Evolutionary conservation across 306 rosid species (phyloP), one percentile per base, ranked within the genome.

Genomic region (Mimosa bimucronata): DNA sequence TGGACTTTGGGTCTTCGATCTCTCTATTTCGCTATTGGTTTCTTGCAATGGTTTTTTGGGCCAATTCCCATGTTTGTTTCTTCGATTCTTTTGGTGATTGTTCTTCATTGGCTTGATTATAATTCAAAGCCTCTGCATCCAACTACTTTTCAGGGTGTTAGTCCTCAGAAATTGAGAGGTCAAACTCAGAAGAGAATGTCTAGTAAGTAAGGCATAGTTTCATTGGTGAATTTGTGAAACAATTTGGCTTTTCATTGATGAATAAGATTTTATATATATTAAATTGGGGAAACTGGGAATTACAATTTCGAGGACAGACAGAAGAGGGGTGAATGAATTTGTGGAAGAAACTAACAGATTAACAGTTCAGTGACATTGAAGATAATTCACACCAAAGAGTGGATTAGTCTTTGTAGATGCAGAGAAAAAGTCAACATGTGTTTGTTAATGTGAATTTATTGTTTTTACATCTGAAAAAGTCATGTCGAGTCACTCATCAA

Each of bases 1-100:
- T 91, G 98, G 98, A 82, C 93, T 71, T 86, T 90, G 11, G 98
- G 94, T 37, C 91, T 93, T 29, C 19, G 94, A 73, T 86, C 98
- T 2, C 89, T 91, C 18, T 93, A 91, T 76, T 91, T 88, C 81
- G 94, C 98, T 48, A 87, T 91, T 0, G 58, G 84, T 60, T 70
- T 76, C 93, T 25, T 91, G 58, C 91, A 90, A 6, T 93, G 98
- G 98, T 88, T 93, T 80, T 91, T 91, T 74, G 94, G 97, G 37
- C 97, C 98, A 12, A 91, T 91, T 15, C 97, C 97, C 1, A 91
- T 89, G 97, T 87, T 91, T 76, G 50, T 79, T 73, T 90, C 91
- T 44, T 90, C 94, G 5, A 5, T 91, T 2, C 30, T 76, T 71
- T 76, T 88, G 87, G 97, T 91, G 10, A 1, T 71, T 5, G 13